Evolutionary conservation across 495 filamentous ascomycete species (phyloP).

Genomic region (Parathielavia hyrcaniae): DNA sequence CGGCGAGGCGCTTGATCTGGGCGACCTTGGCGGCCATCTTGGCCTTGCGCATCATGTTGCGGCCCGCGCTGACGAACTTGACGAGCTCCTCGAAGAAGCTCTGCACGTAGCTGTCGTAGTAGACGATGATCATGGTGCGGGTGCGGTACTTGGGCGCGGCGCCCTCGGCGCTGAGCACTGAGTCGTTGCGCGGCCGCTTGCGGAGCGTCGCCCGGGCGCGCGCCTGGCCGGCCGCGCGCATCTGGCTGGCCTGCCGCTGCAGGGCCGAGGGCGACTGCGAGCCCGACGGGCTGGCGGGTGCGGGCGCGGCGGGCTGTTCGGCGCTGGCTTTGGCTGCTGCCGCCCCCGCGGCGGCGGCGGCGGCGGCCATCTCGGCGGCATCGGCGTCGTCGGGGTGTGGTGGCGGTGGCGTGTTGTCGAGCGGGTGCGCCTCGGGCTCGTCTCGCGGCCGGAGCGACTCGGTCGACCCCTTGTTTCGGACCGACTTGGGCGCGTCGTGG

Average conservation of each 20-base stretch:
- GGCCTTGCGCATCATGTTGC: constrained; percentile 76
- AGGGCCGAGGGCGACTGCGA: constrained; percentile 43
- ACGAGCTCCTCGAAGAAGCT: constrained; percentile 72
- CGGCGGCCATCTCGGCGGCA: constrained; percentile 6
- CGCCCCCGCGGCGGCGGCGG: constrained; percentile 17
- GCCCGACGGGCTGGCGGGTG: constrained; percentile 25
- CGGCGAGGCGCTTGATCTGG: constrained; percentile 49
- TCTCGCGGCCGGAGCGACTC: constrained; percentile 56
- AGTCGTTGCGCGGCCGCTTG: constrained; percentile 55
- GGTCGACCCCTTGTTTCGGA: constrained; percentile 56
- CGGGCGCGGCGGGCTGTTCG: constrained; percentile 15
- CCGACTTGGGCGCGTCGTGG: constrained; percentile 34
- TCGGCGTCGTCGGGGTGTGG: constrained; percentile 16
- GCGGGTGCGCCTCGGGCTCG: constrained; percentile 35
- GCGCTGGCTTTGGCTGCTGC: constrained; percentile 12
- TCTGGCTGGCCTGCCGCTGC: constrained; percentile 39
- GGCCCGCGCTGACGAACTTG: constrained; percentile 67
- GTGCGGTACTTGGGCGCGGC: constrained; percentile 55
- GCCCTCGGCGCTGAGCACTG: constrained; percentile 49
- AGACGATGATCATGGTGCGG: constrained; percentile 74
- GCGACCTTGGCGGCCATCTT: constrained; percentile 62
- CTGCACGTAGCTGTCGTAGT: constrained; percentile 84
- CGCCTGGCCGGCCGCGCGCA: constrained; percentile 41
- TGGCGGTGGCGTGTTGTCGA: too few relatives aligned
- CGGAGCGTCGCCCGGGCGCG: constrained; percentile 40